Evolutionary conservation across 306 rosid species (phyloP), one percentile per base, ranked within the genome.

Genomic region (Sicyos baderoa): DNA sequence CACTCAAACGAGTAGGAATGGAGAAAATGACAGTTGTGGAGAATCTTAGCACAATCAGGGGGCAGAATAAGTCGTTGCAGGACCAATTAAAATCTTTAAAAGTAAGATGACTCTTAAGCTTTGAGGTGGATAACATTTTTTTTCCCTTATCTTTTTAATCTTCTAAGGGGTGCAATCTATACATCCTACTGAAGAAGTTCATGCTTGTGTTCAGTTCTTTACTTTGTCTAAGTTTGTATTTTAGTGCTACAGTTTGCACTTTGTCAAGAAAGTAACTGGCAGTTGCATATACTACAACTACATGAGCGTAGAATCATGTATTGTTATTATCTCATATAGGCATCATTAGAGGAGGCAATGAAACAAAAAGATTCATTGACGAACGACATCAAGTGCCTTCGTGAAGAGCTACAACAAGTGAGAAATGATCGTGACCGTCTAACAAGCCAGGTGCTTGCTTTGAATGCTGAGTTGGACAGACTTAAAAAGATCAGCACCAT

Each of bases 361-460:
- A 88, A 84, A 77, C 85, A 88, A 70, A 93, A 85, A 64, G 89
- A 84, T 51, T 53, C 69, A 7, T 69, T 79, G 65, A 72, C 71
- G 56, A 81, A 79, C 52, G 96, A 88, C 71, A 78, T 91, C 54
- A 81, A 72, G 77, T 81, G 91, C 72, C 87, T 93, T 45, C 85
- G 83, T 2, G 91, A 79, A 63, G 96, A 94, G 58, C 77, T 94
- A 48, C 87, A 94, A 47, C 91, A 88, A 70, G 83, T 81, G 27
- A 86, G 91, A 72, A 87, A 85, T 21, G 97, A 90, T 27, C 99
- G 97, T n/a, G 91, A 88, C 76, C 77, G 85, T 49, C 89, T 79
- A 74, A 72, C 72, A 10, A 73, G 59, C 45, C 87, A 81, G 76
- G 79, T 85, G 67, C 78, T 82, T 55, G 83, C 77, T 61, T 78